These are phyloP conservation scores for Nemania sp. DNA, from an alignment of 2,329 filamentous ascomycete species.

Conservation along the genomic window DNA sequence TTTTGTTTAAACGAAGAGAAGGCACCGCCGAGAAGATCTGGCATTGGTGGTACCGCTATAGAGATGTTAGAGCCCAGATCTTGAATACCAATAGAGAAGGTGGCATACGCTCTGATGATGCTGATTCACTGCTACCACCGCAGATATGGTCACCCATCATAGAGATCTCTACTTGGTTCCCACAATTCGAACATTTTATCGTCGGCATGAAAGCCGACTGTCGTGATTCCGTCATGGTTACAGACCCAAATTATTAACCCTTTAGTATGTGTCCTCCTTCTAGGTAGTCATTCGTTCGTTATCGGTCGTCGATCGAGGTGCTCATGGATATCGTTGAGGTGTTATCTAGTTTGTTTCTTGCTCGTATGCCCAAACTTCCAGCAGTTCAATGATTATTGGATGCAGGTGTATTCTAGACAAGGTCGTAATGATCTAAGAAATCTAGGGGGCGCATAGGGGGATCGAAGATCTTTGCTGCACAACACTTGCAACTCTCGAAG, in stretches of 20 bases:
- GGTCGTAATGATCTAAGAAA: conserved; percentile 22
- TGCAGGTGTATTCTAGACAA: conserved; percentile 12
- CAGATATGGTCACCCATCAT: conserved; percentile 89
- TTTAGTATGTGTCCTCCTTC: conserved; percentile 33
- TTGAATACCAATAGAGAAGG: conserved; percentile 2
- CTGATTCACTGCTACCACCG: conserved; percentile 52
- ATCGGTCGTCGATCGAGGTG: conserved; percentile 28
- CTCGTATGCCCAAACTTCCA: conserved; percentile 23
- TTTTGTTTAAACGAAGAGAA: conserved; percentile 54
- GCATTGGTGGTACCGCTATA: conserved; percentile 44
- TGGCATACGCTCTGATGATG: conserved; percentile 60
- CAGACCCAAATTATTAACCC: conserved; percentile 25
- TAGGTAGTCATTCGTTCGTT: conserved; percentile 37
- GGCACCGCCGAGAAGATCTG: conserved; percentile 52
- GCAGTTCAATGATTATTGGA: conserved; percentile 11
- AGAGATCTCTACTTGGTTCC: conserved; percentile 82
- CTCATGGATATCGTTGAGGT: conserved; percentile 37
- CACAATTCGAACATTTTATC: conserved; percentile 89
- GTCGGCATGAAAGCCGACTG: conserved; percentile 80
- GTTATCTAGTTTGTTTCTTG: conserved; percentile 25
- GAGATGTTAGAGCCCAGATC: conserved; percentile 40
- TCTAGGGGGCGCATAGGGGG: conserved; percentile 16
- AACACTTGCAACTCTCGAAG: conserved; percentile 32
- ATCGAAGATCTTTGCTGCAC: conserved; percentile 32
- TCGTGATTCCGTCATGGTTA: conserved; percentile 63